A percentile compares a stretch with the other conserved stretches of the same genome.
Evolutionary conservation across 176 grass and related monocot species (phyloP).

Genomic region (Hsuehochloa calcarea): DNA sequence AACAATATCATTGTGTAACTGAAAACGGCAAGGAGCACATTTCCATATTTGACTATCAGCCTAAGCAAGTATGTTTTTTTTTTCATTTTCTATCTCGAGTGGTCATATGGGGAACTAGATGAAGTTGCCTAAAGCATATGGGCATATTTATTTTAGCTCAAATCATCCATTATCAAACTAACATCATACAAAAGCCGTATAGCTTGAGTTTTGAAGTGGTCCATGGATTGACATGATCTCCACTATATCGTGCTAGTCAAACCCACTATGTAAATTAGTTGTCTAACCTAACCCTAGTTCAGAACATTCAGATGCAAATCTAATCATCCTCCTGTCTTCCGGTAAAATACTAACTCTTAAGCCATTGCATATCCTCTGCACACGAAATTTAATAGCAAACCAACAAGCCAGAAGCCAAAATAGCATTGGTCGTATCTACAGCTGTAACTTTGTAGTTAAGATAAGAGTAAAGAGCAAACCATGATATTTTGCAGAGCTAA

Average conservation of each 20-base stretch:
- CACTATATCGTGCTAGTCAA: slow-evolving; percentile 21
- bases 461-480: no score
- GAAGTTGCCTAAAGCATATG: neutral
- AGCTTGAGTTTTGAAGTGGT: neutral
- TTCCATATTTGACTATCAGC: neutral
- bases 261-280: neutral
- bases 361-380: neutral
- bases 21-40: neutral
- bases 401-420: neutral
- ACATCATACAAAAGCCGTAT: neutral
- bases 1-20: neutral
- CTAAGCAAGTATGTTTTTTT: neutral
- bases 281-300: neutral
- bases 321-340: neutral
- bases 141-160: neutral
- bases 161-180: neutral
- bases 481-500: no score
- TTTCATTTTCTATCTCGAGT: neutral
- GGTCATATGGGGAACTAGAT: neutral
- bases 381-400: neutral
- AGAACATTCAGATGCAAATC: neutral
- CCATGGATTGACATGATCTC: slow-evolving; percentile 26
- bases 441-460: neutral
- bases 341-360: neutral
- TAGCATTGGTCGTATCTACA: neutral